Evolutionary conservation across 1,284 basidiomycete genomes (phyloP), one percentile per base, ranked within the genome.

Genomic region (Ustilago sp.): DNA sequence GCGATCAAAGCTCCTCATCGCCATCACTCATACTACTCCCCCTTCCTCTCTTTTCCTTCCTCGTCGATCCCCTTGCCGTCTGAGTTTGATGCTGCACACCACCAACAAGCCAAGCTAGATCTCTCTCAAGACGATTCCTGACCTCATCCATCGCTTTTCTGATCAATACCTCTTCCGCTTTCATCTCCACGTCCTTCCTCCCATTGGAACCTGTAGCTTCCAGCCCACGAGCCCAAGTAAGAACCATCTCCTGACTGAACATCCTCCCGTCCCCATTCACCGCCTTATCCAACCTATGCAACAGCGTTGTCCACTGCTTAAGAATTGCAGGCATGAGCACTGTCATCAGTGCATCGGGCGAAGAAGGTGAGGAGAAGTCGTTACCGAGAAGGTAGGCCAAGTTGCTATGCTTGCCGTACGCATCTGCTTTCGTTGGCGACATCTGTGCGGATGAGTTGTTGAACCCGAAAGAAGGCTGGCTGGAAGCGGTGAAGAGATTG

Each of bases 241-340:
- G 51, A 23, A 85, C 80, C 3, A 80, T 62, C 28, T 85, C 83
- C 48, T 80, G 77, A 23, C 71, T 72, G 58, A 83, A 85, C 80
- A 85, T 85, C n/a, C 80, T 64, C 4, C 81, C 83, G 8, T 83
- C 77, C 0, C 68, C 61, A 50, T 85, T 85, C 35, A 85, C 82
- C 4, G 74, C 77, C 28, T 61, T 74, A 36, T 78, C 77, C 17
- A 85, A 23, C 4, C 67, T 36, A 17, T 74, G 65, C 23, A 83
- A 58, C 56, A 82, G 66, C 12, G 62, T 66, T 34, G 78, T 76
- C 83, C 83, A 85, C 59, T 83, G 80, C 41, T 77, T 73, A 15
- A 83, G 59, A 8, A 85, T 50, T 4, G 70, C 67, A 1, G 83
- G 83, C 56, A 83, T 72, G 15, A 85, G 63, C 35, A 74, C 75